These are phyloP conservation scores for Zygoascus flipseniorum DNA, from an alignment of 805 yeast genomes.

Conservation along the genomic window DNA sequence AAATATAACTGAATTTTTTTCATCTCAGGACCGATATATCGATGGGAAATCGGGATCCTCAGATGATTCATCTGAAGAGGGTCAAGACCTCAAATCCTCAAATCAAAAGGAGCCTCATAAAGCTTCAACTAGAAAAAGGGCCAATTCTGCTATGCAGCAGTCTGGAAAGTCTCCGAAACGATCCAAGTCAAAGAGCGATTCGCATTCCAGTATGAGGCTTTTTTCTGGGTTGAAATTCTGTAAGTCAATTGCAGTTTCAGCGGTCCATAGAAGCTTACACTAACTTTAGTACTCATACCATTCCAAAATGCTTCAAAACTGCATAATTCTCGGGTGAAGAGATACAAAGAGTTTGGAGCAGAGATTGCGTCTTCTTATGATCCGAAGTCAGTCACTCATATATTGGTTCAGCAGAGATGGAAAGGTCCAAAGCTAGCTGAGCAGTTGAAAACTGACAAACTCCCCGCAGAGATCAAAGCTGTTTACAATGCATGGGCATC, in stretches of 20 bases:
- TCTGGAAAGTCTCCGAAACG: background rate
- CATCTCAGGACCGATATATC: slow-evolving; percentile 2
- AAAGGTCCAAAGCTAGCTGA: background rate
- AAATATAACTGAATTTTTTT: slow-evolving; percentile 3
- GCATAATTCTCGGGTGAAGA: background rate
- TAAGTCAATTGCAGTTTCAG: background rate
- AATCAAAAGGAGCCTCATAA: background rate
- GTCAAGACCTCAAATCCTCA: background rate
- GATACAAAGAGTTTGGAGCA: slow-evolving; percentile 21
- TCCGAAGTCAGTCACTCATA: slow-evolving; percentile 18
- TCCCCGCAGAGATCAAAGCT: slow-evolving; percentile 3
- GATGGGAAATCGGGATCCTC: background rate
- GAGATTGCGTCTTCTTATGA: slow-evolving; percentile 7
- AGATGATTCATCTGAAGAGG: background rate
- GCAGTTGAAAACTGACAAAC: slow-evolving; percentile 1
- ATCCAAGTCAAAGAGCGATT: background rate
- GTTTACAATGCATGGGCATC: slow-evolving; percentile 25
- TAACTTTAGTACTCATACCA: background rate
- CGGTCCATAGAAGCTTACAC: background rate
- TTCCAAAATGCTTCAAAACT: background rate
- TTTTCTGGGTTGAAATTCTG: slow-evolving; percentile 11
- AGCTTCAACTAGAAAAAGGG: background rate
- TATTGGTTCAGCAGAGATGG: slow-evolving; percentile 18
- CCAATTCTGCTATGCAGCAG: background rate
- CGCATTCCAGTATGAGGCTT: slow-evolving; percentile 1